Evolutionary conservation across 352 stramenopile genomes (phyloP), one percentile per base, ranked within the genome.

Genomic region (Pythium coloratum): DNA sequence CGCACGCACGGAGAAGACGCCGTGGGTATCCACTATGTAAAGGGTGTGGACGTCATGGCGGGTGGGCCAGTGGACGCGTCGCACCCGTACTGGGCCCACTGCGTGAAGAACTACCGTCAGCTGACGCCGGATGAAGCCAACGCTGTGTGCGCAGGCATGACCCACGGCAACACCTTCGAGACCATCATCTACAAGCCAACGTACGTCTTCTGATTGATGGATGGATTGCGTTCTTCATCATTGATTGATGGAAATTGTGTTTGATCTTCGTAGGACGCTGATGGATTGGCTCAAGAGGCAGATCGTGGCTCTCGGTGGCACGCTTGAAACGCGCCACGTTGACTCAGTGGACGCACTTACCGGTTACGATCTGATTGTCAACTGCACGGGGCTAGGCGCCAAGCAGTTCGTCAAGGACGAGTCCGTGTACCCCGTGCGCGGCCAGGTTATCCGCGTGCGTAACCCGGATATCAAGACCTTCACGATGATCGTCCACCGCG

Each of bases 81-180:
- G 47, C 75, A 83, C 62, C 81, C 79, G 53, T 91, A 91, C 64
- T 91, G 83, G 83, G 81, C 81, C 0, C 81, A 89, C 49, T 88
- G 76, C 44, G 83, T 87, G 13, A 67, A 82, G 46, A 72, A 86
- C 60, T 90, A 87, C 66, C 76, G 78, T 2, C 46, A 87, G 20
- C 57, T 91, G 13, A 75, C 67, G 47, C 62, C 32, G 0, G 67
- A 77, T 9, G 80, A 91, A 55, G 81, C 77, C 6, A 46, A 36
- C 0, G 47, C 71, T 7, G 73, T 86, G 51, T 75, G 69, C 6
- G 67, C 79, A 0, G 78, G 72, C 28, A 78, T 79, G 13, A 70
- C 70, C 3, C 81, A 90, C 47, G 83, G 83, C 33, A 84, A 72
- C 44, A 60, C 76, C 46, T 88, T 88, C 57, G 69, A 69, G 47